Base-by-base conservation (phyloP, 2,329 filamentous ascomycete species). In the Colletotrichum scovillei region DNA sequence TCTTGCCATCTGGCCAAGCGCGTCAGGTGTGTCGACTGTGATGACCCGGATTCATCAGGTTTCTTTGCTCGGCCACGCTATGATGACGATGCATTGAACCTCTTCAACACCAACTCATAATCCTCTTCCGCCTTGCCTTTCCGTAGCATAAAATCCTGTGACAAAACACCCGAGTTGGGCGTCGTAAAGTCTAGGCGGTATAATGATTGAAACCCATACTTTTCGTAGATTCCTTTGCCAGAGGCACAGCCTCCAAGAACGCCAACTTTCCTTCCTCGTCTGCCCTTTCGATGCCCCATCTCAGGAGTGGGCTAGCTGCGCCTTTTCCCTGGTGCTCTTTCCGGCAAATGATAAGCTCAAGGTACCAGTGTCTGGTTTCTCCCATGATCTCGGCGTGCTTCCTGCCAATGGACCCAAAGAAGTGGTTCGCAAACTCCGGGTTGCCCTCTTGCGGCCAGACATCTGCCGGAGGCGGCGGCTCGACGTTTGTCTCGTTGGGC, bases 241-340 rank as follows among this genome's bases (percentile, higher is more conserved):
- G 82, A 0, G 82, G 83, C 58, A 88, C 88, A 9, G 87, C 86
- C 72, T 90, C 87, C 1, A 90, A 78, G 77, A 86, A 90, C 11
- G 84, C 82, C 57, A 86, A 83, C 16, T 81, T 74, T 0, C 83
- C 80, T 1, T 82, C 83, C 5, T 78, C 80, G 75, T 89, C 87
- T 1, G 87, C 86, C 73, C 79, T 81, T 30, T 82, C 78, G 7
- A 85, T 71, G 0, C 88, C 88, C 86, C 86, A 90, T 30, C 78
- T 78, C 52, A 90, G 75, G 26, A 90, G 67, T 35, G 79, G 78
- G 16, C 81, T 81, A 0, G 83, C 87, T 0, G 84, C 83, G 0
- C 88, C 88, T 52, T 80, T 83, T 1, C 88, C 83, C 77, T 88
- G 86, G 73, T 81, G 82, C 22, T 81, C 82, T 3, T 78, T 79